Conservation (phyloP, 2,329 filamentous ascomycete genomes). For the Podosphaera fusca region DNA sequence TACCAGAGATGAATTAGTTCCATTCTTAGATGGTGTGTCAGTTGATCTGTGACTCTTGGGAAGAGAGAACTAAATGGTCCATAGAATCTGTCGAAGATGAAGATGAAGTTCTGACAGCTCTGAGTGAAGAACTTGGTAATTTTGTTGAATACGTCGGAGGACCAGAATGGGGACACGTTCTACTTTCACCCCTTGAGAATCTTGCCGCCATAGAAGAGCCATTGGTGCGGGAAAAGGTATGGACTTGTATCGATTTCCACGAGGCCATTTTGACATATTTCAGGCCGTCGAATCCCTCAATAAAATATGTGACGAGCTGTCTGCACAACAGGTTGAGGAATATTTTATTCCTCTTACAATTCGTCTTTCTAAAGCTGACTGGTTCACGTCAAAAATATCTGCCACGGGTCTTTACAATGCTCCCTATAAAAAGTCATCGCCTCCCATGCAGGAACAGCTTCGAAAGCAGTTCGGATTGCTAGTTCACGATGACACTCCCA, state of each 20-base stretch:
- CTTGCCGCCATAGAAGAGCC: conserved; percentile 96
- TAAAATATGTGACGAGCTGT: conserved; percentile 91
- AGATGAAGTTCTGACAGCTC: conserved; percentile 87
- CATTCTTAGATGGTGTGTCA: conserved; percentile 74
- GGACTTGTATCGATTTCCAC: conserved; percentile 3
- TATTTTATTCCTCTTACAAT: conserved; percentile 91
- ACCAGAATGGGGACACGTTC: conserved; percentile 79
- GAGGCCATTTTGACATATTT: not conserved
- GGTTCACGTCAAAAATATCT: conserved; percentile 98
- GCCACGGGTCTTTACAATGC: conserved; percentile 86
- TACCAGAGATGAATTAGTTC: conserved; percentile 94
- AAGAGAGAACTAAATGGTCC: conserved; percentile 14
- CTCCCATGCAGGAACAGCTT: conserved; percentile 71
- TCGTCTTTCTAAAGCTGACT: conserved; percentile 94
- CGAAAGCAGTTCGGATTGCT: conserved; percentile 79
- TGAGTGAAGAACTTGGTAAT: conserved; percentile 87
- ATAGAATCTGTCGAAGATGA: conserved; percentile 97
- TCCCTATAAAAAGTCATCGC: conserved; percentile 78
- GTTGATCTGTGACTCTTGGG: not conserved
- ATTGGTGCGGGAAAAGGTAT: conserved; percentile 88
- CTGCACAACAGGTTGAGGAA: conserved; percentile 80
- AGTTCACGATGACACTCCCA: conserved; percentile 95
- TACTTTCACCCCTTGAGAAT: conserved; percentile 92
- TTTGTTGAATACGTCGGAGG: conserved; percentile 98
- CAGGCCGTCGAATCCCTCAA: conserved; percentile 97